phyloP scores from a whole-genome alignment of 768 basidiomycete genomes.

The Artomyces pyxidatus region DNA sequence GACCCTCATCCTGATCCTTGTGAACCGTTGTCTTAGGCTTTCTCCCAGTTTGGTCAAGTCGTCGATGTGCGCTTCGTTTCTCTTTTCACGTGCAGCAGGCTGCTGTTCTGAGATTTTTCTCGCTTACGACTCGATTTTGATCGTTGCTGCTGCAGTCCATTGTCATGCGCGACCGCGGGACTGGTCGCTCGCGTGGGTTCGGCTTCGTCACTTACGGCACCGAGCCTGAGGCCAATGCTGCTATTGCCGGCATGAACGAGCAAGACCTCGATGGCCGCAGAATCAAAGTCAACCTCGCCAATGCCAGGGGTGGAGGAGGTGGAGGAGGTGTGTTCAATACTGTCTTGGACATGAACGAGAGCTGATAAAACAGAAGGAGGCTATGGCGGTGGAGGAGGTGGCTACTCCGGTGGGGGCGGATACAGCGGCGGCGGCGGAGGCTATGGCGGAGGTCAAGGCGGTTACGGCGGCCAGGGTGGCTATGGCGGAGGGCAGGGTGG shows the following conservation, averaged over 20 bases:
- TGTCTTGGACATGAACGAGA: neutral
- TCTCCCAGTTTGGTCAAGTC: slow-evolving; percentile 73
- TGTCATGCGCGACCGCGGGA: slow-evolving; percentile 98
- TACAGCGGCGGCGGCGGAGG: slow-evolving; percentile 10
- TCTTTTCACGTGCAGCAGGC: neutral
- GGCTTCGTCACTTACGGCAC: slow-evolving; percentile 83
- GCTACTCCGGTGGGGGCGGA: slow-evolving; percentile 19
- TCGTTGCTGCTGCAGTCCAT: slow-evolving; percentile 78
- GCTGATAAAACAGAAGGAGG: neutral
- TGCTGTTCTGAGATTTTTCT: neutral
- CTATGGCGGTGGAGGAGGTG: slow-evolving; percentile 29
- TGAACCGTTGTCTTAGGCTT: slow-evolving; percentile 58
- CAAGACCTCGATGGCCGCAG: slow-evolving; percentile 89
- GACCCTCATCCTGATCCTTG: slow-evolving; percentile 32
- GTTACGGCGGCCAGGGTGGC: slow-evolving; percentile 1
- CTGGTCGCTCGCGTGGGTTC: slow-evolving; percentile 93
- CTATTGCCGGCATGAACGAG: slow-evolving; percentile 76
- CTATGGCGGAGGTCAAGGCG: slow-evolving; percentile 19
- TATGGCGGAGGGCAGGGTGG: slow-evolving; percentile 13
- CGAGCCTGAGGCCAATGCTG: slow-evolving; percentile 61
- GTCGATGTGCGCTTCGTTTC: slow-evolving; percentile 75
- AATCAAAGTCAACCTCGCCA: slow-evolving; percentile 82
- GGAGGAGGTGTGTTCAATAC: neutral
- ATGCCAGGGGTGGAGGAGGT: slow-evolving; percentile 46
- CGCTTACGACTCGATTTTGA: neutral